Base-by-base conservation (phyloP, 73 alveolate genomes). In the Urostyla sp. region DNA sequence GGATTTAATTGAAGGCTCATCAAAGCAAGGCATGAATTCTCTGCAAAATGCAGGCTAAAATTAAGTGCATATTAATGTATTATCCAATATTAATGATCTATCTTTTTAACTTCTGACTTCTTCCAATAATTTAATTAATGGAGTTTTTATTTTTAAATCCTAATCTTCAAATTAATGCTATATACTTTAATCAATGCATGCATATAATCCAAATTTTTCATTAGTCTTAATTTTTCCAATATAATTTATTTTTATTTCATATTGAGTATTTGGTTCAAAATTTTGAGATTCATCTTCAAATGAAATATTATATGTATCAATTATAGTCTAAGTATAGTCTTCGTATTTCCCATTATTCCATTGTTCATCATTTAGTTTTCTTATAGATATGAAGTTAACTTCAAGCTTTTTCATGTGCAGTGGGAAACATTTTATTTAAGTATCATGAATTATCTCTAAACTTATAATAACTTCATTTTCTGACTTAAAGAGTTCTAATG, bases 1-100 rank as follows among this genome's bases (percentile, higher is more conserved):
- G 0, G 97, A 85, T 82, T 95, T 95, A 74, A 90, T 90, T 31
- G 84, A 60, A 15, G 99, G 99, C 55, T 95, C 97, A 87, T 95
- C 99, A 73, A 95, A 92, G 57, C 95, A 87, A 13, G 99, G 99
- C 84, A 95, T 67, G 24, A 83, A 23, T n/a, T 16, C 1, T 40
- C 91, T 32, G 2, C 82, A 74, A 26, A 13, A 35, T 16, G 24
- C 75, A 16, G 82, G 82, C 48, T 83, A 81, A 43, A 73, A 30
- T 38, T 66, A n/a, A 18, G 87, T 83, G 54, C 81, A 48, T 0
- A 83, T 46, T 13, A 67, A 38, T 34, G 78, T 56, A 35, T 73
- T 72, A 30, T 83, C 91, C 20, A 31, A 27, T 67, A 46, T 16
- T 8, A n/a, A 20, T 49, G 24, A 45, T 31, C 15, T 6, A 13